Evolutionary conservation across 345 rosid species (phyloP).

Genomic region (Melaleuca quinquenervia): DNA sequence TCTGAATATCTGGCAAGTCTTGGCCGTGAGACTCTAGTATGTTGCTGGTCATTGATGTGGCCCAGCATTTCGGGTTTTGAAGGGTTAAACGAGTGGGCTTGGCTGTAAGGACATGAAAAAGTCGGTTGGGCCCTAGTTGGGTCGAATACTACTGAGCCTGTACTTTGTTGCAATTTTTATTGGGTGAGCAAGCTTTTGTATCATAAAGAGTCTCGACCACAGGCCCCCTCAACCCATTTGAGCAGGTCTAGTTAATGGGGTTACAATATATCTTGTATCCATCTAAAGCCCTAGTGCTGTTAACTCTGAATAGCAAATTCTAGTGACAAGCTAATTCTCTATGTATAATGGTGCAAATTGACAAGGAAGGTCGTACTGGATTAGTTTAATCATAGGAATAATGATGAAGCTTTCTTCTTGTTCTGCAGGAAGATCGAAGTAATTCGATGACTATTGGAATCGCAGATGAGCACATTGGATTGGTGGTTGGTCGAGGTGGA

Average conservation of each 20-base stretch:
- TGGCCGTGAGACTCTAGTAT: background rate
- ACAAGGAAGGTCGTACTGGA: background rate
- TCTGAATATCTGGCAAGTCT: background rate
- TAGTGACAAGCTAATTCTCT: background rate
- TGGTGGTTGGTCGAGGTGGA: slow-evolving; percentile 98
- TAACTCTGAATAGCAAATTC: background rate
- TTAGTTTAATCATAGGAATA: background rate
- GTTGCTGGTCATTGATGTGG: background rate
- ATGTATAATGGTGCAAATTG: background rate
- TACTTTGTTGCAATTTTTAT: background rate
- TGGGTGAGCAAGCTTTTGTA: background rate
- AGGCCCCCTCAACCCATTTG: background rate
- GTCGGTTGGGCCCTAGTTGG: background rate
- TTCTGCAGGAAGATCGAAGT: slow-evolving; percentile 63
- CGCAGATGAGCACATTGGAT: slow-evolving; percentile 88
- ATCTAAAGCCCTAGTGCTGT: background rate
- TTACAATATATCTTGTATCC: background rate
- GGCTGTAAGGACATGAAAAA: background rate
- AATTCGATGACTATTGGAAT: slow-evolving; percentile 75
- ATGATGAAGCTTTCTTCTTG: background rate
- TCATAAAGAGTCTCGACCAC: background rate
- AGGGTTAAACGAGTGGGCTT: background rate
- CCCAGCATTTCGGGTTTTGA: background rate
- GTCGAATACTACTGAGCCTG: background rate
- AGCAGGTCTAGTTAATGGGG: background rate